These are phyloP conservation scores for Cinchona pubescens DNA, from an alignment of 257 asterid genomes.

Conservation along the genomic window DNA sequence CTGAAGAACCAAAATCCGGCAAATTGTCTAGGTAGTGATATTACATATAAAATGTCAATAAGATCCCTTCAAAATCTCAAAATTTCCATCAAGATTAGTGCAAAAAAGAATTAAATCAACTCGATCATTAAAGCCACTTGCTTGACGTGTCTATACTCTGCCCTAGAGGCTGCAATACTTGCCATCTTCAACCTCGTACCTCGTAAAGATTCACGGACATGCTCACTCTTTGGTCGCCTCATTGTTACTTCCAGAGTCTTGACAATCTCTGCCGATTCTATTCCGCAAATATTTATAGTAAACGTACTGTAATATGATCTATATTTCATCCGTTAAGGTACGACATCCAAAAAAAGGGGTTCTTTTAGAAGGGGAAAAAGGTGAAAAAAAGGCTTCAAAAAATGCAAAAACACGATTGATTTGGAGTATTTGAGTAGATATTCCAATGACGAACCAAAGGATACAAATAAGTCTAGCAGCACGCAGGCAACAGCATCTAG, in stretches of 20 bases:
- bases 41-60: too few relatives aligned
- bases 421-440: background rate
- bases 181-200: background rate
- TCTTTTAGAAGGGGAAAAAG: too few relatives aligned
- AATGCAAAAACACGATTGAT: background rate
- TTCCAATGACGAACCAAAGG: slow-evolving; percentile 34
- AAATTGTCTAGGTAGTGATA: too few relatives aligned
- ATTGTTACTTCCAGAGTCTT: slow-evolving; percentile 26
- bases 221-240: slow-evolving; percentile 19
- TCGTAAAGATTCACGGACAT: too few relatives aligned
- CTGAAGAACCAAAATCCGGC: background rate
- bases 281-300: slow-evolving; percentile 53
- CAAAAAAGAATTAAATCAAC: background rate
- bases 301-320: slow-evolving; percentile 77
- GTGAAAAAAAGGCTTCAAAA: background rate
- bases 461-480: slow-evolving; percentile 79
- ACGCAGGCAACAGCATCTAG: slow-evolving; percentile 89
- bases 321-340: slow-evolving; percentile 35
- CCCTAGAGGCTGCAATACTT: background rate
- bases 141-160: too few relatives aligned
- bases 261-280: slow-evolving; percentile 19
- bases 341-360: background rate
- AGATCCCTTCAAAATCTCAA: too few relatives aligned
- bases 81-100: background rate
- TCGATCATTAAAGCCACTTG: background rate